Percentiles rank a stretch among this genome's conserved stretches.
These are phyloP conservation scores for Entophlyctis helioformis DNA, from an alignment of 192 early-diverging fungal species.

Conservation along the genomic window DNA sequence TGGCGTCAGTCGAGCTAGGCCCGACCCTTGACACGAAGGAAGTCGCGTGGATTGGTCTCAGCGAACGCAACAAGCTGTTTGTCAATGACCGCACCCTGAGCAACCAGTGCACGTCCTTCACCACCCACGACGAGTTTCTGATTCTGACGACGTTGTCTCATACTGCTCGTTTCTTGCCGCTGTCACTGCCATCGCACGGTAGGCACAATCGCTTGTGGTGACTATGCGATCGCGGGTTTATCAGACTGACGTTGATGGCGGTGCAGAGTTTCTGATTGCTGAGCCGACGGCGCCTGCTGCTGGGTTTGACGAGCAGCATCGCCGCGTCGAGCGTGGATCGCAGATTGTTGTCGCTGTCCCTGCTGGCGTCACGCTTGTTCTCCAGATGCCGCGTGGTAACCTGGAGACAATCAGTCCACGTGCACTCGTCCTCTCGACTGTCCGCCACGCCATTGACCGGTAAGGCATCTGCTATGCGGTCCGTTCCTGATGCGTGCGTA, in stretches of 20 bases:
- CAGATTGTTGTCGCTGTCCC: slow-evolving; percentile 71
- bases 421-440: slow-evolving; percentile 67
- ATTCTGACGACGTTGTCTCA: slow-evolving; percentile 80
- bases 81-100: slow-evolving; percentile 57
- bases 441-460: slow-evolving; percentile 46
- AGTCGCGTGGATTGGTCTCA: slow-evolving; percentile 57
- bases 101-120: slow-evolving; percentile 76
- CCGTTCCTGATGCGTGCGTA: neutral
- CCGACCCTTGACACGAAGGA: slow-evolving; percentile 2
- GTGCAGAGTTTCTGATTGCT: no score
- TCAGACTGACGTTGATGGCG: no score
- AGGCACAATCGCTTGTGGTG: no score
- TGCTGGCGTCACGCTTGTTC: slow-evolving; percentile 47
- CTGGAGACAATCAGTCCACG: slow-evolving; percentile 87
- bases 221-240: no score
- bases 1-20: slow-evolving; percentile 14
- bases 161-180: slow-evolving; percentile 43
- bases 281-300: slow-evolving; percentile 16
- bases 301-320: slow-evolving; percentile 50
- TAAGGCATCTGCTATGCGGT: slow-evolving; percentile 18
- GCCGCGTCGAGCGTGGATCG: slow-evolving; percentile 87
- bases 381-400: slow-evolving; percentile 97
- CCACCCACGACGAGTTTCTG: slow-evolving; percentile 66
- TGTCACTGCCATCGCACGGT: no score
- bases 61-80: slow-evolving; percentile 73